Evolutionary conservation across 163 green algal genomes (phyloP), one percentile per base, ranked within the genome.

Genomic region (Chlamydomonas reinhardtii): DNA sequence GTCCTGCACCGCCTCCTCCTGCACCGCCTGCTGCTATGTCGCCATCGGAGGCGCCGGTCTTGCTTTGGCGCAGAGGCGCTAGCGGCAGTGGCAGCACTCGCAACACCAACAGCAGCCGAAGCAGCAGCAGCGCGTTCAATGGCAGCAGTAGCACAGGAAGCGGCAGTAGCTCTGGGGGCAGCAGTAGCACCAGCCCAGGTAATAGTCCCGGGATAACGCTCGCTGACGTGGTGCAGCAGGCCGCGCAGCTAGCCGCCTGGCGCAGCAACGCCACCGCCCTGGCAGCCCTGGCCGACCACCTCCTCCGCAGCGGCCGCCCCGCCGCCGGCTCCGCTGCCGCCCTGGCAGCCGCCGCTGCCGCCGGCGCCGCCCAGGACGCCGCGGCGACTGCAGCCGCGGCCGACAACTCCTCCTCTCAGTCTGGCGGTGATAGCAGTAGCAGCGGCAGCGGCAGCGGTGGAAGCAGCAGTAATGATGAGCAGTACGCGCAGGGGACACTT

Each of bases 401-500:
- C 17, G 17, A 19, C 32, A 43, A n/a, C 16, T n/a, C 59, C 0
- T n/a, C 59, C 25, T 5, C 59, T 66, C 59, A 15, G 17, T 6
- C 59, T 66, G 64, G 12, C 48, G 48, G 11, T 1, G 14, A 17
- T 48, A 22, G 78, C 68, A 73, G 14, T n/a, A 6, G 31, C 32
- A 24, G 16, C 25, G 66, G 48, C 48, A 1, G 20, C 25, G 31
- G 16, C 25, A 52, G 66, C 31, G n/a, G 65, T 11, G 39, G n/a
- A n/a, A 48, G 32, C 68, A 35, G 78, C 15, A 70, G 20, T 11
- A 68, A 34, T 48, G 34, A 17, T 4, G 37, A 79, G 16, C 70
- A 79, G 34, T 79, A 56, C 54, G 69, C 70, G 4, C 56, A 73
- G 12, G 35, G 70, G 6, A 80, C 80, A 12, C 9, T 86, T 54